phyloP scores from a whole-genome alignment of 2,329 filamentous ascomycete species.

The Onygenales sp. region DNA sequence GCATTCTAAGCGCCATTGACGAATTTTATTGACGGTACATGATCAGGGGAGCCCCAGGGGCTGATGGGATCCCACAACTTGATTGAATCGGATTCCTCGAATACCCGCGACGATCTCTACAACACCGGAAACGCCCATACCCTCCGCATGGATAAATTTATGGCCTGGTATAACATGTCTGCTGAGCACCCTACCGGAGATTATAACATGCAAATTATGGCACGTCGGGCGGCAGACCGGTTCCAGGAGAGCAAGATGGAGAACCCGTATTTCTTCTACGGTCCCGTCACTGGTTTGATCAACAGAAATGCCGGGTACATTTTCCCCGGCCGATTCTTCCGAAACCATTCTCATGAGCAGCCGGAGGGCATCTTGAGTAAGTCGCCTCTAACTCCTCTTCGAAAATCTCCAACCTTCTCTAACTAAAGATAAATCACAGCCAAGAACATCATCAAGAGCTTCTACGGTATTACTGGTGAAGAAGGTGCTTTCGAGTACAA shows the following conservation, averaged over 20 bases:
- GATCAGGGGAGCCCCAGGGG: constrained; percentile 35
- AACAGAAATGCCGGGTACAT: constrained; percentile 41
- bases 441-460: constrained; percentile 35
- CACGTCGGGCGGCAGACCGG: constrained; percentile 34
- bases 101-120: constrained; percentile 46
- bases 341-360: constrained; percentile 36
- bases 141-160: constrained; percentile 45
- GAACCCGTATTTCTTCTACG: constrained; percentile 48
- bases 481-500: constrained; percentile 35
- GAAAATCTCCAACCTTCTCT: neutral
- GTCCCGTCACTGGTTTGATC: constrained; percentile 42
- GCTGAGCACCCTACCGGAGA: constrained; percentile 19
- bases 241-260: constrained; percentile 40
- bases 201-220: constrained; percentile 35
- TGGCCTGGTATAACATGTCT: constrained; percentile 36
- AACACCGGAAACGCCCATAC: constrained; percentile 40
- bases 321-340: constrained; percentile 35
- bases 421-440: constrained; percentile 16
- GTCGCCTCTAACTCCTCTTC: constrained; percentile 6
- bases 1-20: neutral
- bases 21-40: constrained; percentile 3
- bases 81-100: constrained; percentile 46
- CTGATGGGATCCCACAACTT: constrained; percentile 46
- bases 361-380: constrained; percentile 29
- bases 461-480: constrained; percentile 39